Percentiles rank a stretch among this genome's conserved stretches.
Conservation (phyloP, 306 rosid genomes). For the Vigna unguiculata region DNA sequence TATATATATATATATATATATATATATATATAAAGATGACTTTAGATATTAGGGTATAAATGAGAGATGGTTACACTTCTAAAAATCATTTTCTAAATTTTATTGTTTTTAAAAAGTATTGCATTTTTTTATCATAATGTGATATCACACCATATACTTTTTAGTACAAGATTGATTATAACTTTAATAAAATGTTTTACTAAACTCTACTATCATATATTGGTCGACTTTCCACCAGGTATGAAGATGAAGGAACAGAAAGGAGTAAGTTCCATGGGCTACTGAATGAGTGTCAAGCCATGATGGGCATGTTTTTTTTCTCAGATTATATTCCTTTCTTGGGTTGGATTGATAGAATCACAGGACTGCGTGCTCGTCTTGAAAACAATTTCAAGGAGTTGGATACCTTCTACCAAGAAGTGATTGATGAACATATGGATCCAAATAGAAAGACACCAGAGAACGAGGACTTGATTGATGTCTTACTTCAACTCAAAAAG, state of each 20-base stretch:
- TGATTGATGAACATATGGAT: conserved; percentile 17
- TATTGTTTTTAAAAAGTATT: too few species aligned
- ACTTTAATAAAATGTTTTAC: too few species aligned
- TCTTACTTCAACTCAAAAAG: not conserved
- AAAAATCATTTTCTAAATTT: too few species aligned
- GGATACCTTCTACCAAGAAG: conserved; percentile 42
- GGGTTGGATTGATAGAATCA: conserved; percentile 48
- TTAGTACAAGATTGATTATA: too few species aligned
- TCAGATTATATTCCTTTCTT: conserved; percentile 44
- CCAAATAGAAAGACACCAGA: not conserved
- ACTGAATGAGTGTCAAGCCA: conserved; percentile 8
- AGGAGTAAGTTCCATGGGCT: conserved; percentile 31
- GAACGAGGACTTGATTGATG: not conserved
- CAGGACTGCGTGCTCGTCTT: conserved; percentile 19
- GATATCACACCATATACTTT: too few species aligned
- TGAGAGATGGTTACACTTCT: too few species aligned
- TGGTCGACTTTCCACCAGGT: not conserved
- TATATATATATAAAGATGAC: too few species aligned
- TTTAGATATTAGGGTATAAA: too few species aligned
- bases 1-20: too few species aligned
- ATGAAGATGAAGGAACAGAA: conserved; percentile 13
- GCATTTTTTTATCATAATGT: too few species aligned
- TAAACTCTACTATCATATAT: too few species aligned
- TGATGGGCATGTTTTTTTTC: not conserved
- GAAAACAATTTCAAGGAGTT: conserved; percentile 36